Conservation (phyloP, 169 alveolate genomes). For the Eimeria sp. region DNA sequence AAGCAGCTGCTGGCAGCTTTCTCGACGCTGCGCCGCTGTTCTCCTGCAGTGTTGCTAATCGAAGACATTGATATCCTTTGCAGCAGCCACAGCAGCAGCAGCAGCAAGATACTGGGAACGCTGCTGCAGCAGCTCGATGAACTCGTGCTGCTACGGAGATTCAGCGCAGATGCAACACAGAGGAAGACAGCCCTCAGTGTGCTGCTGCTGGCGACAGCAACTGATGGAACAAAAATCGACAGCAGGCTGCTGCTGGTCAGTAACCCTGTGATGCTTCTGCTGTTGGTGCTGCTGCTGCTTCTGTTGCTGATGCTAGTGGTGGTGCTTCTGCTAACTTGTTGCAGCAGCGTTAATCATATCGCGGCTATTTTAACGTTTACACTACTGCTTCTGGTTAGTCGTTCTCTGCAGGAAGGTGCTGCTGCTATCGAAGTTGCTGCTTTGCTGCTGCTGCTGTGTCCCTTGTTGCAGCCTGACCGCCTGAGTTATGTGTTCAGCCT, state of each 20-base stretch:
- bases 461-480: conserved; percentile 43
- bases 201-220: conserved; percentile 52
- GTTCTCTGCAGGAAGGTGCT: background rate
- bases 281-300: conserved; percentile 2
- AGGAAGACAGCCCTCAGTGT: background rate
- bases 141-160: conserved; percentile 11
- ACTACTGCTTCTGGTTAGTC: background rate
- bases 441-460: conserved; percentile 24
- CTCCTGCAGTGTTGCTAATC: conserved; percentile 44
- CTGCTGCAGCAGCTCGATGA: conserved; percentile 47
- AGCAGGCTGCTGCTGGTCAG: conserved; percentile 10
- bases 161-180: conserved; percentile 4
- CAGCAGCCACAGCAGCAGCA: conserved; percentile 56
- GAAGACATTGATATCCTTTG: conserved; percentile 44
- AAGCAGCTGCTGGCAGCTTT: conserved; percentile 30
- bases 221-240: background rate
- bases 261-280: conserved; percentile 13
- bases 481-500: background rate
- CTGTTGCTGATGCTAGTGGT: too few species aligned
- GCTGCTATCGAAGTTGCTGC: too few species aligned
- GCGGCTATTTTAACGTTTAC: background rate
- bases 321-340: background rate
- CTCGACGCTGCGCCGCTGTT: background rate
- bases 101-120: conserved; percentile 36
- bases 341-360: background rate